Conservation (phyloP, 2,329 filamentous ascomycete genomes). For the Xylariaceae sp. region DNA sequence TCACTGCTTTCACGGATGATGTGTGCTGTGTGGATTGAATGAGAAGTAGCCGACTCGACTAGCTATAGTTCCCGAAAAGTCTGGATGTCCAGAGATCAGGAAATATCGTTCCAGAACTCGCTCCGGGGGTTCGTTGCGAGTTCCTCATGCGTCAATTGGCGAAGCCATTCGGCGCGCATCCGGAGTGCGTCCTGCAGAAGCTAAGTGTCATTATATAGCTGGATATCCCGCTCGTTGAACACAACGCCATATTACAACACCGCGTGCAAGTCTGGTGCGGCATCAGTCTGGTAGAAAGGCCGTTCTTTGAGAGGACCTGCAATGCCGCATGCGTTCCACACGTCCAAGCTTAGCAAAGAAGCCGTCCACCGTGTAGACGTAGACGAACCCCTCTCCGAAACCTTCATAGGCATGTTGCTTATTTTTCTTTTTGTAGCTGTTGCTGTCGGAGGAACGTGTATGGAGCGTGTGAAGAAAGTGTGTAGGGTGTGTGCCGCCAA, state of each 20-base stretch:
- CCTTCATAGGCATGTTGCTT: constrained; percentile 7
- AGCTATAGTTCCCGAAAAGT: constrained; percentile 14
- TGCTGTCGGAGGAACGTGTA: too few species aligned
- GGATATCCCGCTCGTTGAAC: constrained; percentile 10
- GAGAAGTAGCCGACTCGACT: too few species aligned
- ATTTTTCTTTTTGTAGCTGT: neutral
- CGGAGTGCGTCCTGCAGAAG: constrained; percentile 17
- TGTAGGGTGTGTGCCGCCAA: too few species aligned
- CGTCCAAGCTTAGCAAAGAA: constrained; percentile 9
- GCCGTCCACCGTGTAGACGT: constrained; percentile 1
- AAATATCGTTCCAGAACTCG: constrained; percentile 17
- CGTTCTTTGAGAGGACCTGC: neutral
- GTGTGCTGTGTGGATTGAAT: too few species aligned
- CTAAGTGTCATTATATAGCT: constrained; percentile 10
- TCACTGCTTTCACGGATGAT: too few species aligned
- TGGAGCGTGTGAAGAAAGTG: too few species aligned
- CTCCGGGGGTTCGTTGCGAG: constrained; percentile 1
- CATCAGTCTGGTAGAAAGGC: too few species aligned
- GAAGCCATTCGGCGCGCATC: constrained; percentile 18
- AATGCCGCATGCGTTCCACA: constrained; percentile 6
- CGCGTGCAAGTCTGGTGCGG: too few species aligned
- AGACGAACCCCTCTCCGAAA: constrained; percentile 12
- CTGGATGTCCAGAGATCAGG: constrained; percentile 15
- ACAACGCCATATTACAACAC: constrained; percentile 19
- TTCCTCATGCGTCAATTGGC: neutral